Base-by-base conservation (phyloP, 2,329 filamentous ascomycete species). In the Penicillium sp. region DNA sequence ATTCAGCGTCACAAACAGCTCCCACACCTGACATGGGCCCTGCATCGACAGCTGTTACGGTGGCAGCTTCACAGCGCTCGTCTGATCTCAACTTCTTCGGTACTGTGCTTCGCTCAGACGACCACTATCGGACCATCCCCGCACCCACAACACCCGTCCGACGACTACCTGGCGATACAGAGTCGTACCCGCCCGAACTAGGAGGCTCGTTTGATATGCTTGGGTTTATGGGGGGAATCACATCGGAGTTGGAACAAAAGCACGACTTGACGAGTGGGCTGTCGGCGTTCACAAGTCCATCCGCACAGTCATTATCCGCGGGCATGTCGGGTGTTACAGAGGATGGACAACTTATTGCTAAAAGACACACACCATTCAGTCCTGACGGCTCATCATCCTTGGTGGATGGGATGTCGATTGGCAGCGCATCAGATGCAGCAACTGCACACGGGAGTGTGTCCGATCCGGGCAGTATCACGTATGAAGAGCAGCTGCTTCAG, bases 171-270 rank as follows among this genome's bases (percentile, higher is more conserved):
- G 23, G 43, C 14, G 45, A 49, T 4, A n/a, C 38, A 10, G 43
- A 49, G 29, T 37, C 50, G 40, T 51, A 53, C 42, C 42, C 35
- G 11, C 27, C 46, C n/a, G 56, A 58, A 14, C 42, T 59, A 9
- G 39, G 50, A 6, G 51, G 52, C 6, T 50, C 58, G 5, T 67
- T 67, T 42, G 65, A 68, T 43, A 67, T 68, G 56, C 60, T 66
- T n/a, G 55, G 58, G 2, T 67, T 67, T 31, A 68, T 67, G 42
- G 63, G 65, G n/a, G 65, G 60, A 2, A 65, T 67, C 9, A 66
- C 62, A 3, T 65, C 62, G 2, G 65, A 67, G 34, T 49, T 68
- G 20, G 59, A 67, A 28, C 65, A 66, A 42, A 68, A 64, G 42
- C 65, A 67, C 4, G 61, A 66, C 36, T 43, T 68, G 47, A 61